Base-by-base conservation (phyloP, 1,284 basidiomycete genomes). In the Heterobasidion irregulare region DNA sequence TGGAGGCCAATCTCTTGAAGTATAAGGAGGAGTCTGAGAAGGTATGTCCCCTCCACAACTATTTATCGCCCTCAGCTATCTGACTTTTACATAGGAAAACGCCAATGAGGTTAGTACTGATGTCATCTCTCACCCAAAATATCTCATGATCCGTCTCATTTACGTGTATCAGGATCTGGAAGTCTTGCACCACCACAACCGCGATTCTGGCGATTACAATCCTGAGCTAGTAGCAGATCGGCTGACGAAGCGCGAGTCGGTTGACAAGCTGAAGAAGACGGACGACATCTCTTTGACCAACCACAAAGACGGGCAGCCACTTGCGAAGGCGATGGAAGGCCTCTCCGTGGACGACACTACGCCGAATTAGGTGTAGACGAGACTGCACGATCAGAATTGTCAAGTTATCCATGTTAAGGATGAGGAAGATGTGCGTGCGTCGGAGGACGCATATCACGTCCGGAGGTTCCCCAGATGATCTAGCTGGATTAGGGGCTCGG, bases 1-100 rank as follows among this genome's bases (percentile, higher is more conserved):
- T 93, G 56, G 76, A 80, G 45, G 76, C 80, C 48, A 80, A 91
- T 53, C 71, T 95, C 43, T 73, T 75, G 62, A 73, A 83, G 66
- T 86, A 82, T 72, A 93, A 93, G 72, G 80, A 85, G 64, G 92
- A 94, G 68, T 89, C 89, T 6, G 91, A 86, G 67, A 80, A 81
- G 70, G 78, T 79, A 56, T 61, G 71, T 69, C 18, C 18, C 18
- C 46, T 34, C 15, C 41, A 9, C 51, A 15, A 18, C 8, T 34
- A 46, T 15, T 34, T n/a, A 36, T 32, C 43, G 33, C 8, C 13
- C 15, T 18, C 35, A 2, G 7, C 26, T 26, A 34, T 41, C 36
- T 45, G 47, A 54, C 47, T n/a, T n/a, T 2, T 35, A 35, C 16
- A 16, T 52, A 62, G 57, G 72, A 74, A 61, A 58, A 59, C 12